Base-by-base conservation (phyloP, 2,329 filamentous ascomycete species). In the Rachicladosporium sp. region DNA sequence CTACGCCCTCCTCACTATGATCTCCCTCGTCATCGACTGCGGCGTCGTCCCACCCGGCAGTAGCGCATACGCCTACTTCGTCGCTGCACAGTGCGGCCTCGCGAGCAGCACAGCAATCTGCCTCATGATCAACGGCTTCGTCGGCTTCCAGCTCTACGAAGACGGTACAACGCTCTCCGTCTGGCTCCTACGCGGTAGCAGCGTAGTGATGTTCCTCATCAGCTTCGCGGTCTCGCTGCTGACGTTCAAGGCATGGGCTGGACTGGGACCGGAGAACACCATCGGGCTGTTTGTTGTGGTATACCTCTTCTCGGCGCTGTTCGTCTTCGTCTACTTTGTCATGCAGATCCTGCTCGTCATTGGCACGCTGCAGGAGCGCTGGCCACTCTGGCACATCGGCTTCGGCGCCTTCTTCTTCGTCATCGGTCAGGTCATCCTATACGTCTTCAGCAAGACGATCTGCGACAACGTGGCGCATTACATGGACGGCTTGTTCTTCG, bases 131-230 rank as follows among this genome's bases (percentile, higher is more conserved):
- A 96, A 96, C 61, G 91, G 91, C 33, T 98, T 98, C 56, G 89
- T 98, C 39, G 91, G 91, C 29, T 98, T 98, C 64, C 91, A 96
- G 64, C 71, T 98, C 9, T 98, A 98, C 61, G 91, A 98, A 63
- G 91, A 98, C 55, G 91, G 91, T 37, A 98, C 91, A 1, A 80
- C 82, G 2, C 68, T 96, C 31, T 95, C 88, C 0, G 80, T 98
- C 33, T 98, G 91, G 91, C 77, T 95, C 51, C 68, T 98, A 45
- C 80, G 89, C 38, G 65, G 84, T 23, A 79, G 76, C 57, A 93
- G 85, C 2, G 64, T 82, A 10, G 74, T 70, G 46, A 89, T 93
- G 66, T 96, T 95, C 64, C 67, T 81, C 47, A 78, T 98, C 54
- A 82, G 81, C 35, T 91, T 91, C 56, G 76, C 89, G 38, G 80